These are phyloP conservation scores for Blakeslea trispora DNA, from an alignment of 371 early-diverging fungal species.

Conservation along the genomic window DNA sequence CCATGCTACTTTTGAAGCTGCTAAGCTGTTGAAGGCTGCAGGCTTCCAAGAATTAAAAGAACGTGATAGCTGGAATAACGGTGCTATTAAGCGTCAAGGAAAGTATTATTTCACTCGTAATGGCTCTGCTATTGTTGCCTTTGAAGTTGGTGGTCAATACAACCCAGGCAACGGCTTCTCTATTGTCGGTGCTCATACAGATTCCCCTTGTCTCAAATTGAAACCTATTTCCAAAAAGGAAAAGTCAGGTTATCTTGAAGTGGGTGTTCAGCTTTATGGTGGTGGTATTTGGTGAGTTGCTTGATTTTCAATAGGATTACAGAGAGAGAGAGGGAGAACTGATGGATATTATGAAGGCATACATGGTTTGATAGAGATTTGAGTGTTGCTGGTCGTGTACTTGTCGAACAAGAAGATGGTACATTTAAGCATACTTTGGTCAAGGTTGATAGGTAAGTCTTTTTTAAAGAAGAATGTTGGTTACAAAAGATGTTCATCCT, in stretches of 20 bases:
- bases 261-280: constrained; percentile 91
- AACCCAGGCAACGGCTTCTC: constrained; percentile 83
- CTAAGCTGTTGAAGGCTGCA: constrained; percentile 62
- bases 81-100: constrained; percentile 69
- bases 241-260: constrained; percentile 82
- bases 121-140: constrained; percentile 88
- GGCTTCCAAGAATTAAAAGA: constrained; percentile 90
- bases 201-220: constrained; percentile 96
- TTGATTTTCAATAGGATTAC: no score
- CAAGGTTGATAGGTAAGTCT: constrained; percentile 61
- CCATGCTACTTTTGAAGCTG: constrained; percentile 86
- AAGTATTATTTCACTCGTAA: constrained; percentile 97
- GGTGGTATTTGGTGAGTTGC: constrained; percentile 85
- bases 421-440: constrained; percentile 71
- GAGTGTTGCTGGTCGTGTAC: constrained; percentile 90
- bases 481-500: not conserved
- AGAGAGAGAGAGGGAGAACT: not conserved
- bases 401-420: constrained; percentile 74
- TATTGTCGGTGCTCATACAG: constrained; percentile 95
- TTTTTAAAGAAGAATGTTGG: not conserved
- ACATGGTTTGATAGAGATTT: constrained; percentile 98
- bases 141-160: constrained; percentile 90
- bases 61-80: constrained; percentile 77
- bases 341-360: constrained; percentile 61
- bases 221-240: constrained; percentile 91